Percentiles rank a stretch among this genome's conserved stretches.
These are phyloP conservation scores for Geotrichum phurueaensis DNA, from an alignment of 1,139 yeast species.

Conservation along the genomic window DNA sequence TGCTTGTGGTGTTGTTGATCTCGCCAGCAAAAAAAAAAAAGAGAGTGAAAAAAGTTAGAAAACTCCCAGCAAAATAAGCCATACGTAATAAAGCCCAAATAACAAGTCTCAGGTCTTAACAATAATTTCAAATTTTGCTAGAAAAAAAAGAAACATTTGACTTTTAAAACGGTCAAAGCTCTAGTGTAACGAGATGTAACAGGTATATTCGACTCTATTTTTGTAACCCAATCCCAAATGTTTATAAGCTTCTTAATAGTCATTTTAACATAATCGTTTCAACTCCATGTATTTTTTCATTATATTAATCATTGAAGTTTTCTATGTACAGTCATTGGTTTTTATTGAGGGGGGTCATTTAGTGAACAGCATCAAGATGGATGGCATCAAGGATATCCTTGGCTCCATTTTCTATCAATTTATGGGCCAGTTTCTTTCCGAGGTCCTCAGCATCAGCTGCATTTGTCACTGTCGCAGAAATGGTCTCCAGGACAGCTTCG, in stretches of 20 bases:
- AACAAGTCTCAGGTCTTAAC: not conserved
- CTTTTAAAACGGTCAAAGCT: not conserved
- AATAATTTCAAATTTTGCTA: not conserved
- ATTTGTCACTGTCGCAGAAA: constrained; percentile 34
- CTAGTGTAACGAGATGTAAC: not conserved
- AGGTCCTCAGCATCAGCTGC: constrained; percentile 61
- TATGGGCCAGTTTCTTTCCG: constrained; percentile 65
- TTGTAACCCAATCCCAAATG: not conserved
- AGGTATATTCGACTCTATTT: not conserved
- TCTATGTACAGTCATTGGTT: not conserved
- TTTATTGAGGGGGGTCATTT: not conserved
- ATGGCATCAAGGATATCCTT: constrained; percentile 73
- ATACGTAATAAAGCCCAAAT: not conserved
- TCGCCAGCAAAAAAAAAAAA: not conserved
- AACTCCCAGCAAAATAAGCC: not conserved
- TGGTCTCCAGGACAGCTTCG: constrained; percentile 53
- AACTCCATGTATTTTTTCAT: not conserved
- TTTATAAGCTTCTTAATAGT: not conserved
- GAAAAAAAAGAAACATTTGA: not conserved
- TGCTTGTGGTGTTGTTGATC: not conserved
- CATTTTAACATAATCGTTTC: not conserved
- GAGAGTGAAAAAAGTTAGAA: not conserved
- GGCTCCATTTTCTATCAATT: constrained; percentile 70
- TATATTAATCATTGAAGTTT: not conserved
- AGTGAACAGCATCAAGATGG: constrained; percentile 47